Evolutionary conservation across 441 rosid species (phyloP).

Genomic region (Biscutella auriculata): DNA sequence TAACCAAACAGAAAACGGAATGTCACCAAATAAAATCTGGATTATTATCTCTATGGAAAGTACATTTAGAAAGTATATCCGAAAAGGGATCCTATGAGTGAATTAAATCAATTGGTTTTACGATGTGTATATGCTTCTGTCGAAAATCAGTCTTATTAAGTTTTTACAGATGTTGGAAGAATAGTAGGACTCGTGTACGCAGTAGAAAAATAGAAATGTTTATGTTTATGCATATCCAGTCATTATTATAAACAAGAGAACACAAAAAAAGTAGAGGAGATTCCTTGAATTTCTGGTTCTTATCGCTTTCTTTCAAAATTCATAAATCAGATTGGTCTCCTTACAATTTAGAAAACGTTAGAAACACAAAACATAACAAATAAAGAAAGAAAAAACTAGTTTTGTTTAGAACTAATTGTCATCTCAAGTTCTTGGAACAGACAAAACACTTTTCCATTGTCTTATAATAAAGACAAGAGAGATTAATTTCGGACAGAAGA

Average conservation of each 20-base stretch:
- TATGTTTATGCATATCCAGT: conserved; percentile 8
- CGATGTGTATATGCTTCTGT: background rate
- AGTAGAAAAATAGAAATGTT: conserved; percentile 7
- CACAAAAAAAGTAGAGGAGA: conserved; percentile 14
- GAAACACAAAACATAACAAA: background rate
- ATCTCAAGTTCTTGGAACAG: conserved; percentile 16
- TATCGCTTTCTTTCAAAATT: conserved; percentile 10
- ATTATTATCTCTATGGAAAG: too few relatives aligned
- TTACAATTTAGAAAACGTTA: conserved; percentile 20
- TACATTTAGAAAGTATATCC: background rate
- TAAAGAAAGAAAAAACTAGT: background rate
- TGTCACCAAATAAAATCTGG: too few relatives aligned
- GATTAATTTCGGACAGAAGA: conserved; percentile 3
- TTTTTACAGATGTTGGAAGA: too few relatives aligned
- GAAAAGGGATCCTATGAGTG: background rate
- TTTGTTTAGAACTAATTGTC: background rate
- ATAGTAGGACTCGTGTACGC: background rate
- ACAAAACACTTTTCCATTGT: background rate
- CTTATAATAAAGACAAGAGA: background rate
- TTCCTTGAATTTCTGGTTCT: conserved; percentile 22
- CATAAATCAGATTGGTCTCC: background rate
- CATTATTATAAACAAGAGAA: background rate
- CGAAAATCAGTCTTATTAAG: too few relatives aligned
- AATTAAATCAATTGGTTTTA: background rate
- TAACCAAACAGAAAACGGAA: too few relatives aligned